Conservation (phyloP, 1,284 basidiomycete species). For the Pyrrhoderma lamaoense region DNA sequence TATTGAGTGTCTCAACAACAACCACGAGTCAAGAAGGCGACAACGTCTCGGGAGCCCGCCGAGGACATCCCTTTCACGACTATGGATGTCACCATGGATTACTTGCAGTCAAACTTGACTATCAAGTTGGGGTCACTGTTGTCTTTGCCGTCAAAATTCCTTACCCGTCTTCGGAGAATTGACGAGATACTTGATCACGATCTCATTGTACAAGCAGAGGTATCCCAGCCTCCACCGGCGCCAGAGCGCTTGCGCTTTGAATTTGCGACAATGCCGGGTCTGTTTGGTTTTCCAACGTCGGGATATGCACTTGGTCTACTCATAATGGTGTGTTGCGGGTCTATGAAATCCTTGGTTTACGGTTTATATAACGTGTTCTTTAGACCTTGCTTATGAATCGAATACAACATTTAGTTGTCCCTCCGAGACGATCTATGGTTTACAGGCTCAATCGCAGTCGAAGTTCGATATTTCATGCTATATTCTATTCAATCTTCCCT, state of each 20-base stretch:
- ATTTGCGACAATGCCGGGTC: constrained; percentile 39
- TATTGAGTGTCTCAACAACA: too few relatives aligned
- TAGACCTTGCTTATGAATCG: constrained; percentile 63
- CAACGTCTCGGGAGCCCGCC: background rate
- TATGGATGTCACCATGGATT: constrained; percentile 12
- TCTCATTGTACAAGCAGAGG: constrained; percentile 7
- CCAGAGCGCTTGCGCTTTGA: constrained; percentile 10
- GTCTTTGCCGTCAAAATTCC: constrained; percentile 19
- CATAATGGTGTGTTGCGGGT: constrained; percentile 43
- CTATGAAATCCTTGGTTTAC: background rate
- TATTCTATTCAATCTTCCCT: constrained; percentile 45
- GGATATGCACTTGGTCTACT: constrained; percentile 60
- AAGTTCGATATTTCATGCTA: constrained; percentile 25
- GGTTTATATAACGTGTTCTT: constrained; percentile 15
- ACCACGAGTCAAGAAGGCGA: background rate
- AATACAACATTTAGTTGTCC: constrained; percentile 69
- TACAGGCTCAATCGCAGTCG: constrained; percentile 24
- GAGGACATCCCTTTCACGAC: background rate
- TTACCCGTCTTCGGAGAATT: constrained; percentile 19
- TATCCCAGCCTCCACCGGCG: constrained; percentile 8
- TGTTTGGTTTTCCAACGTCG: constrained; percentile 63
- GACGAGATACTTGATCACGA: constrained; percentile 19
- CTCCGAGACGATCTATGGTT: constrained; percentile 40
- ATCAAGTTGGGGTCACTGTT: constrained; percentile 19
- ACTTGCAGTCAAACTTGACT: constrained; percentile 16